Conservation (phyloP, 2,329 filamentous ascomycete species). For the Fusarium caatingaense region DNA sequence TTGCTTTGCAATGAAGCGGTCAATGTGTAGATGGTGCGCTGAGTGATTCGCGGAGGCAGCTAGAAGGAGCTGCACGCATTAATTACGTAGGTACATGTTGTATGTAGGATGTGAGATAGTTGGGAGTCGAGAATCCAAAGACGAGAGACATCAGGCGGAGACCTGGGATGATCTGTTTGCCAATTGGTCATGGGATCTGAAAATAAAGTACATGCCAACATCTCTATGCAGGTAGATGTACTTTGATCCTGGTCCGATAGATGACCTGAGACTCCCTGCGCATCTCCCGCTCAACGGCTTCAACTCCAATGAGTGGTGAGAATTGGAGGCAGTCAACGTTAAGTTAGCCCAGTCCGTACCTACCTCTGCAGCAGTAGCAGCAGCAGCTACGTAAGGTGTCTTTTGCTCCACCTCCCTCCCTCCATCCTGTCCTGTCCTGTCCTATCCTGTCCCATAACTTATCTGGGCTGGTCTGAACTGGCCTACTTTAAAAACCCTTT, state of each 20-base stretch:
- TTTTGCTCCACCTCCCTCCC: constrained; percentile 41
- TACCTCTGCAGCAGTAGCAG: neutral
- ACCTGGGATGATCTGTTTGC: constrained; percentile 15
- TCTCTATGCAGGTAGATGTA: constrained; percentile 32
- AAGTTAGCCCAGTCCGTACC: constrained; percentile 16
- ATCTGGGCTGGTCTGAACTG: constrained; percentile 10
- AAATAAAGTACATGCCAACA: constrained; percentile 24
- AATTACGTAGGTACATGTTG: constrained; percentile 36
- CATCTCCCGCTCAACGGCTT: constrained; percentile 39
- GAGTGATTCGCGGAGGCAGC: neutral
- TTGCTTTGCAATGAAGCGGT: constrained; percentile 33
- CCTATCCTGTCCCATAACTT: constrained; percentile 30
- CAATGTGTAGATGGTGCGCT: constrained; percentile 5
- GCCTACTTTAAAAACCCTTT: constrained; percentile 42
- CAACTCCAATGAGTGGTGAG: constrained; percentile 17
- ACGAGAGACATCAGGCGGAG: constrained; percentile 15
- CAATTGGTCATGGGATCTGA: constrained; percentile 37
- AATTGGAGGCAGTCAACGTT: neutral
- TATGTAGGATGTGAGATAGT: constrained; percentile 8
- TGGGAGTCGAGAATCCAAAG: constrained; percentile 22
- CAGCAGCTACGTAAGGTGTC: constrained; percentile 25
- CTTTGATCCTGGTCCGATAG: constrained; percentile 21
- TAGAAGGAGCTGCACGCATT: constrained; percentile 35
- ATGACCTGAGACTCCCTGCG: constrained; percentile 22
- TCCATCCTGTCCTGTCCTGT: constrained; percentile 14